These are phyloP conservation scores for Zygosaccharomyces gambellarensis DNA, from an alignment of 805 yeast genomes.

Conservation along the genomic window DNA sequence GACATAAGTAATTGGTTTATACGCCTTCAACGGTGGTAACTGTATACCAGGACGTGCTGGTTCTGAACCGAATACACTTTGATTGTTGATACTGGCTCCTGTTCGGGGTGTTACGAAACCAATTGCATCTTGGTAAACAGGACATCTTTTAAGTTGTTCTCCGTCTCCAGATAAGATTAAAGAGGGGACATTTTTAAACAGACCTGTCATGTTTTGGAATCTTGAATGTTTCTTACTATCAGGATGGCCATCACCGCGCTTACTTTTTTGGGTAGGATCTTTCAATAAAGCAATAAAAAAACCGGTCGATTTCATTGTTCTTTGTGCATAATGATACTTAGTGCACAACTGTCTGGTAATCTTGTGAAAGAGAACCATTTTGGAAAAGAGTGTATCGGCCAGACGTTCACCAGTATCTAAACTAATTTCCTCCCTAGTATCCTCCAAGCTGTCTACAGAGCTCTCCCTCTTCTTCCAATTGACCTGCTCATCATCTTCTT, in stretches of 20 bases:
- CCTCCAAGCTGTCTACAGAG: slow-evolving; percentile 24
- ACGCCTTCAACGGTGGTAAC: slow-evolving; percentile 31
- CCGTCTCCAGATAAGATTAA: slow-evolving; percentile 31
- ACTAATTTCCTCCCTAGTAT: slow-evolving; percentile 33
- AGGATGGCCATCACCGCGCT: slow-evolving; percentile 5
- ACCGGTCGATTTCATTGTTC: slow-evolving; percentile 54
- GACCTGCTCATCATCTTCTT: slow-evolving; percentile 23
- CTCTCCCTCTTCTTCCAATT: slow-evolving; percentile 21
- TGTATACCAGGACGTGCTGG: slow-evolving; percentile 20
- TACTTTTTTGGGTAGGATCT: slow-evolving; percentile 27
- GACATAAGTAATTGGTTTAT: slow-evolving; percentile 33
- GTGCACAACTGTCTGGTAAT: slow-evolving; percentile 46
- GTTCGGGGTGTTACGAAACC: slow-evolving; percentile 28
- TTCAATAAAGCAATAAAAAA: slow-evolving; percentile 39
- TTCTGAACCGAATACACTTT: slow-evolving; percentile 1
- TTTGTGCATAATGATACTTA: slow-evolving; percentile 63
- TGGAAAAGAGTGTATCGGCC: slow-evolving; percentile 36
- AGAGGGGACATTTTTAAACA: slow-evolving; percentile 33
- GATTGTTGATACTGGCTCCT: slow-evolving; percentile 6
- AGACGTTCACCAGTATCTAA: slow-evolving; percentile 37
- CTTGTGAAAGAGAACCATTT: slow-evolving; percentile 41
- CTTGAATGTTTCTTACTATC: slow-evolving; percentile 24
- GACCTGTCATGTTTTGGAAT: slow-evolving; percentile 26
- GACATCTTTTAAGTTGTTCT: slow-evolving; percentile 35
- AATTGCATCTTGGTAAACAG: slow-evolving; percentile 36